Conservation (phyloP, 2,329 filamentous ascomycete genomes). For the Teratosphaeria gauchensis region DNA sequence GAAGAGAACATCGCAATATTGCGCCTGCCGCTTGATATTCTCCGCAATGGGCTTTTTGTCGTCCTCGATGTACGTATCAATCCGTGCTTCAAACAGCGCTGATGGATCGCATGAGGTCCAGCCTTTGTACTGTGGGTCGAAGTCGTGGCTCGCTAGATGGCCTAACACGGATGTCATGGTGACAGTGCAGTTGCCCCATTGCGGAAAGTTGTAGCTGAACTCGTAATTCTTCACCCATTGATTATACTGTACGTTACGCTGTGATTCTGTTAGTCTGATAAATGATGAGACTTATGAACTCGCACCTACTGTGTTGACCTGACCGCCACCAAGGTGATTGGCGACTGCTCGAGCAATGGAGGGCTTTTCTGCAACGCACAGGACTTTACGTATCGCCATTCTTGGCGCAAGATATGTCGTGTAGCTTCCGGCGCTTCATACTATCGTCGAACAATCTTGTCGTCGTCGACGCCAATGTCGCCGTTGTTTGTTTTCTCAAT, state of each 20-base stretch:
- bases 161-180: conserved; percentile 91
- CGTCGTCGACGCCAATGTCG: too few species aligned
- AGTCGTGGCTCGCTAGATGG: conserved; percentile 75
- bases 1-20: conserved; percentile 63
- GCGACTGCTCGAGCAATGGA: conserved; percentile 94
- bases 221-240: conserved; percentile 89
- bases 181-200: conserved; percentile 73
- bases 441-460: background rate
- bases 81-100: conserved; percentile 69
- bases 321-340: conserved; percentile 73
- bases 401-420: background rate
- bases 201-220: conserved; percentile 77
- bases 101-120: conserved; percentile 77
- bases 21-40: conserved; percentile 75
- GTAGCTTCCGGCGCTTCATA: background rate
- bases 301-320: conserved; percentile 55
- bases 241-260: conserved; percentile 59
- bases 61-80: conserved; percentile 57
- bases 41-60: conserved; percentile 71
- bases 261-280: conserved; percentile 7
- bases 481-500: too few species aligned
- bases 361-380: conserved; percentile 79
- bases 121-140: conserved; percentile 60
- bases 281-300: background rate
- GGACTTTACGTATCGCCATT: conserved; percentile 37